phyloP scores from a whole-genome alignment of 306 rosid genomes.

The Lablab purpureus region DNA sequence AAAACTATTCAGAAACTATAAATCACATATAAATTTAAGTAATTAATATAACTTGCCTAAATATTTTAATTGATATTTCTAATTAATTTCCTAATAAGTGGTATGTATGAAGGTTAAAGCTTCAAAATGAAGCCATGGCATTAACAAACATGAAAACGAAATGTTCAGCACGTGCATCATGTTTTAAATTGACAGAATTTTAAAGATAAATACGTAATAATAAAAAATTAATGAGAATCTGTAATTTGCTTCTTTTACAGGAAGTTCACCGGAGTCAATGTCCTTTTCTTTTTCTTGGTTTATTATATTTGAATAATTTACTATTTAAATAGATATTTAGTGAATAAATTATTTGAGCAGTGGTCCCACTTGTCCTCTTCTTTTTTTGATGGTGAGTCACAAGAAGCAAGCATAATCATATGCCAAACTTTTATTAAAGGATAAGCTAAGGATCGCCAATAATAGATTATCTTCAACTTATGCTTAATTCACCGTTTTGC shows the following conservation, averaged over 20 bases:
- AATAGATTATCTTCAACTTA: neutral
- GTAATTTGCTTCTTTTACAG: conserved; percentile 37
- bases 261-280: conserved; percentile 15
- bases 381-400: neutral
- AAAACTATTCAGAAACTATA: too few species aligned
- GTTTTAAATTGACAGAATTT: neutral
- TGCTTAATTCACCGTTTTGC: conserved; percentile 7
- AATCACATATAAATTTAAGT: too few species aligned
- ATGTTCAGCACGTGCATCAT: conserved; percentile 7
- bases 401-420: conserved; percentile 48
- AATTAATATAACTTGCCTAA: too few species aligned
- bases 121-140: neutral
- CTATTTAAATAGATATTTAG: neutral
- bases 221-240: conserved; percentile 24
- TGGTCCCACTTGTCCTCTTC: conserved; percentile 38
- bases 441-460: conserved; percentile 48
- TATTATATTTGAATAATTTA: neutral
- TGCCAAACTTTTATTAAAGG: conserved; percentile 53
- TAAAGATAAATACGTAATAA: neutral
- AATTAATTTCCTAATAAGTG: neutral
- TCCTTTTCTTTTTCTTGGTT: conserved; percentile 3
- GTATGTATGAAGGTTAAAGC: neutral
- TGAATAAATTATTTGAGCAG: neutral
- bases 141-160: conserved; percentile 1
- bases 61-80: too few species aligned